Conservation (phyloP, 306 rosid genomes). For the Cucurbita argyrosperma region DNA sequence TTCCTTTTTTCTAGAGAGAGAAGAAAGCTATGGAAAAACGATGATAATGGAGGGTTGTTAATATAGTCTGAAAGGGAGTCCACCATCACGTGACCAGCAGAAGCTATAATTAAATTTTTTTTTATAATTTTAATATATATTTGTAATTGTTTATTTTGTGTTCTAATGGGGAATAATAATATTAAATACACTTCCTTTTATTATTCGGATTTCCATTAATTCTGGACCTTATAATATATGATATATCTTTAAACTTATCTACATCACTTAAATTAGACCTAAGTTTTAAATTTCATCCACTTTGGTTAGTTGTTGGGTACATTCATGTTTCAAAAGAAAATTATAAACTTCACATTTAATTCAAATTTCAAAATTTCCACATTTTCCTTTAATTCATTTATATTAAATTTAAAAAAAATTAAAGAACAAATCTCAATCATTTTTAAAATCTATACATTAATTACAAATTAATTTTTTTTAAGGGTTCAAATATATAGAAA, state of each 20-base stretch:
- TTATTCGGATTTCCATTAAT: background rate
- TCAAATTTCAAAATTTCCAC: too few relatives aligned
- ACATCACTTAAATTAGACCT: background rate
- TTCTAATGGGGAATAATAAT: background rate
- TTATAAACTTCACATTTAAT: too few relatives aligned
- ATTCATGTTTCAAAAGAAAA: too few relatives aligned
- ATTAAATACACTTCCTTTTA: background rate
- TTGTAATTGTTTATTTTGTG: background rate
- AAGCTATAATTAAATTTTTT: background rate
- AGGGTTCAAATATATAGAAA: too few relatives aligned
- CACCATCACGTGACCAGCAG: constrained; percentile 11
- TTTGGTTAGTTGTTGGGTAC: background rate
- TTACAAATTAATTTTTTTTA: too few relatives aligned
- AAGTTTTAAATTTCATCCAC: background rate
- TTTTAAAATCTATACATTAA: too few relatives aligned
- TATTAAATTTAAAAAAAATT: background rate
- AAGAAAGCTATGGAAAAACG: background rate
- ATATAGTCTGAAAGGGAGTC: background rate
- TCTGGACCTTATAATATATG: background rate
- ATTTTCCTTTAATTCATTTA: too few relatives aligned
- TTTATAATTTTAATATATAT: background rate
- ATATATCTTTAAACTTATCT: background rate
- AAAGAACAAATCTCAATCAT: too few relatives aligned
- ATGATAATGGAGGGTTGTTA: background rate
- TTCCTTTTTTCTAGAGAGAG: background rate